These are phyloP conservation scores for Helminthosporium solani DNA, from an alignment of 2,329 filamentous ascomycete species.

Conservation along the genomic window DNA sequence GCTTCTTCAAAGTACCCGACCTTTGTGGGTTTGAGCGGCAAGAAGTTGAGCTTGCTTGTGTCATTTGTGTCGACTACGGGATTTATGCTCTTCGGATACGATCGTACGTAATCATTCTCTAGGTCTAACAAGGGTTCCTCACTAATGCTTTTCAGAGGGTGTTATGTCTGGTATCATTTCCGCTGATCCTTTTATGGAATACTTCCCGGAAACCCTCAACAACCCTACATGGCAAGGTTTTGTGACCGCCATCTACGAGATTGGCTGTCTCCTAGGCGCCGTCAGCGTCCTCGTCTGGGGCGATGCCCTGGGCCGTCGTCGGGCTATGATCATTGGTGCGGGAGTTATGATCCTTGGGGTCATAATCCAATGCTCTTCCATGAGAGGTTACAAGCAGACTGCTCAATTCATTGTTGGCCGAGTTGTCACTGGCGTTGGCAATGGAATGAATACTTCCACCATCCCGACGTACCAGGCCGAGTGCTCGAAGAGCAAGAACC, in stretches of 20 bases:
- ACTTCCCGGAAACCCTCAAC: constrained; percentile 43
- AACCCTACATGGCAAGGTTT: constrained; percentile 53
- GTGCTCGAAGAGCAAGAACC: constrained; percentile 56
- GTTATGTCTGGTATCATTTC: constrained; percentile 43
- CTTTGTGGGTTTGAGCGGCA: constrained; percentile 33
- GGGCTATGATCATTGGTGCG: constrained; percentile 46
- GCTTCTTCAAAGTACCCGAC: constrained; percentile 18
- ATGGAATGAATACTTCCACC: constrained; percentile 58
- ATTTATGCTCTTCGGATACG: constrained; percentile 36
- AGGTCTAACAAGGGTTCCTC: not conserved
- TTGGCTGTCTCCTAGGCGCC: constrained; percentile 50
- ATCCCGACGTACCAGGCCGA: constrained; percentile 58
- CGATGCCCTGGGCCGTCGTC: constrained; percentile 46
- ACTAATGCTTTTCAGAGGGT: constrained; percentile 24
- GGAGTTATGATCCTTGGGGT: constrained; percentile 47
- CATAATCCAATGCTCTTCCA: constrained; percentile 42
- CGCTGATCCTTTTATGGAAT: constrained; percentile 34
- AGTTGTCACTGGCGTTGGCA: constrained; percentile 55
- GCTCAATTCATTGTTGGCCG: constrained; percentile 57
- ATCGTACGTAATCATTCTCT: constrained; percentile 22
- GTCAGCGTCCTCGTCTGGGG: constrained; percentile 42
- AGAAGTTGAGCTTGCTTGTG: constrained; percentile 27
- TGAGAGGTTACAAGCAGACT: constrained; percentile 37
- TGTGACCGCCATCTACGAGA: constrained; percentile 55
- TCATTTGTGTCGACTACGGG: constrained; percentile 34